These are phyloP conservation scores for Candida sp. DNA, from an alignment of 1,139 yeast genomes.

Conservation along the genomic window DNA sequence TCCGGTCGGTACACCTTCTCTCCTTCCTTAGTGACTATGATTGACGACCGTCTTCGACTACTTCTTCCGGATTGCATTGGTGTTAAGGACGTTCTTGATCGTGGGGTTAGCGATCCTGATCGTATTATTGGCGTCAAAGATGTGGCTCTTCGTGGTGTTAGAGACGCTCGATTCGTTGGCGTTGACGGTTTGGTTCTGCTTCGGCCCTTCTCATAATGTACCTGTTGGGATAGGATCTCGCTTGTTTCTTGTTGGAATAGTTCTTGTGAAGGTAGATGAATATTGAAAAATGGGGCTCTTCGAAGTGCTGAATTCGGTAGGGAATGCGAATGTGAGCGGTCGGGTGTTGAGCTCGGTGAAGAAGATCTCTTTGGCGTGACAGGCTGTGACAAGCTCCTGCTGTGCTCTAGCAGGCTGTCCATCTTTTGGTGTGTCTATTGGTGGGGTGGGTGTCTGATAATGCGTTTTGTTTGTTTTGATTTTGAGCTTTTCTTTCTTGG, in stretches of 20 bases:
- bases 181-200: constrained; percentile 2
- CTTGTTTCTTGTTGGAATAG: constrained; percentile 5
- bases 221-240: constrained; percentile 1
- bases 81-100: constrained; percentile 1
- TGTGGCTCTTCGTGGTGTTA: not conserved
- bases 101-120: not conserved
- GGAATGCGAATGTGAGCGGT: constrained; percentile 1
- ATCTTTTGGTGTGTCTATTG: not conserved
- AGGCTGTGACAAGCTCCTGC: constrained; percentile 10
- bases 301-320: constrained; percentile 6
- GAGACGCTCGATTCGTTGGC: constrained; percentile 1
- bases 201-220: not conserved
- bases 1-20: constrained; percentile 29
- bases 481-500: not conserved
- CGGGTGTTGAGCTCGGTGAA: not conserved
- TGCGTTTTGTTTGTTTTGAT: not conserved
- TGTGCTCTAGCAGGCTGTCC: not conserved
- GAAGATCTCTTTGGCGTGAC: constrained; percentile 8
- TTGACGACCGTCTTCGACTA: constrained; percentile 9
- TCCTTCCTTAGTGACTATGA: constrained; percentile 25
- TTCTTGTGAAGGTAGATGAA: constrained; percentile 9
- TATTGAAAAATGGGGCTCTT: constrained; percentile 3
- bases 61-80: constrained; percentile 1
- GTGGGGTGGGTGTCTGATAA: not conserved
- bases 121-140: not conserved